These are phyloP conservation scores for Ceratobasidium sp. DNA, from an alignment of 1,284 basidiomycete genomes.

Conservation along the genomic window DNA sequence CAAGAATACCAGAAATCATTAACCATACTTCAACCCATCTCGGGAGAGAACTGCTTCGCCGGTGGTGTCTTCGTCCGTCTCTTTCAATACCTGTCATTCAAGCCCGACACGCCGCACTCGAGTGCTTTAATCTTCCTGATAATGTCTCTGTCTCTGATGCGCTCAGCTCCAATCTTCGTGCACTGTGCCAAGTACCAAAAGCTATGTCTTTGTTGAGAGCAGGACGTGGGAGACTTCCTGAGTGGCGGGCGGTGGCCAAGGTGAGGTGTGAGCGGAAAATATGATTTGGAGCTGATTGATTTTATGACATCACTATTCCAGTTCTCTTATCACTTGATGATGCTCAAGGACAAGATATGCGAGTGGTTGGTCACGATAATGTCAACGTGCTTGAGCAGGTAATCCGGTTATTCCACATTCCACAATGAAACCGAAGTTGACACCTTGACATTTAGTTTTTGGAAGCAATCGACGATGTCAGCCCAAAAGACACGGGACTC, in stretches of 20 bases:
- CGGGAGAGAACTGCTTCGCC: conserved; percentile 76
- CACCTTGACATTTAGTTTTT: conserved; percentile 28
- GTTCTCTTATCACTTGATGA: conserved; percentile 78
- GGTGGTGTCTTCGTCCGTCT: conserved; percentile 87
- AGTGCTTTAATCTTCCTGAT: conserved; percentile 71
- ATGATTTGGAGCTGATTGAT: background rate
- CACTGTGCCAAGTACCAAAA: conserved; percentile 77
- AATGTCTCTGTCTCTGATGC: conserved; percentile 62
- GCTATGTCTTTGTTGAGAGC: conserved; percentile 64
- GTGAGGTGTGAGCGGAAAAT: too few relatives aligned
- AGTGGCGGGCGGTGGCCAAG: conserved; percentile 85
- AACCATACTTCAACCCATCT: conserved; percentile 79
- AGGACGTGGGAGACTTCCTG: conserved; percentile 68
- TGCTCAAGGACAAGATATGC: conserved; percentile 70
- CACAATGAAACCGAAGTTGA: background rate
- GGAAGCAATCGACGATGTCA: conserved; percentile 63
- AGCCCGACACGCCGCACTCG: conserved; percentile 80
- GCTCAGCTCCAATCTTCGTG: conserved; percentile 73
- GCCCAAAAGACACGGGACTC: conserved; percentile 70
- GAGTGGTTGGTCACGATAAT: conserved; percentile 62
- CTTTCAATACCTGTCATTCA: conserved; percentile 72
- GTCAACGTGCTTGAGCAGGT: conserved; percentile 70
- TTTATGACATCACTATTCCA: conserved; percentile 48
- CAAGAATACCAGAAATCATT: conserved; percentile 65
- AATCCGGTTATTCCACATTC: background rate